Base-by-base conservation (phyloP, 805 yeast species). In the Candida golubevii region DNA sequence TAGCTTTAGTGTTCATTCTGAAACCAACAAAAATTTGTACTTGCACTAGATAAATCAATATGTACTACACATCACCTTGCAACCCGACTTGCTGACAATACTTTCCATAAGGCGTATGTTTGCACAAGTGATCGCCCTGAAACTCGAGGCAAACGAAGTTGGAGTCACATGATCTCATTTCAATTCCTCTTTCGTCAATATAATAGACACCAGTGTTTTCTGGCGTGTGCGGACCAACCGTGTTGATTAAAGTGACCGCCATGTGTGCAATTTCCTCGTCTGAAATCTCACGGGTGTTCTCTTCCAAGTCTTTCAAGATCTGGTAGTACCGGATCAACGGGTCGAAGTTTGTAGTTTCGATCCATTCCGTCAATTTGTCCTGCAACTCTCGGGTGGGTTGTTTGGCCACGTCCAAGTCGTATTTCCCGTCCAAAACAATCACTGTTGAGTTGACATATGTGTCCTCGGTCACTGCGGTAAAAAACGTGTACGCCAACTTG, bases 401-500 rank as follows among this genome's bases (percentile, higher is more conserved):
- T 8, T 5, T 32, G 1, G 11, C 10, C 3, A 42, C 42, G 13
- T 44, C 37, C 36, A 44, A 35, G n/a, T 35, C 28, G n/a, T 23
- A n/a, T n/a, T 18, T 14, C 3, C 33, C 40, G 15, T 44, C 42
- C 12, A 39, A 33, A 7, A 42, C 32, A 13, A 42, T 30, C 26
- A 38, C 14, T 5, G 39, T 30, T 9, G 35, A 23, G 26, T 42
- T 31, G 6, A 10, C 28, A 13, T 14, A 12, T 4, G 36, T 26
- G 8, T 35, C 34, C 15, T 37, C 45, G 7, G 13, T 4, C 10
- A 12, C 30, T 6, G 46, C 29, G 23, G 42, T 14, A 2, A 44
- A 39, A 29, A 35, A 38, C 0, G 40, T 39, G 18, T 44, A 44
- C 9, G 46, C 46, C 29, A 44, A 28, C 33, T 44, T 44, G 36